Conservation (phyloP, 148 eudicot genomes). For the Selenicereus undatus region DNA sequence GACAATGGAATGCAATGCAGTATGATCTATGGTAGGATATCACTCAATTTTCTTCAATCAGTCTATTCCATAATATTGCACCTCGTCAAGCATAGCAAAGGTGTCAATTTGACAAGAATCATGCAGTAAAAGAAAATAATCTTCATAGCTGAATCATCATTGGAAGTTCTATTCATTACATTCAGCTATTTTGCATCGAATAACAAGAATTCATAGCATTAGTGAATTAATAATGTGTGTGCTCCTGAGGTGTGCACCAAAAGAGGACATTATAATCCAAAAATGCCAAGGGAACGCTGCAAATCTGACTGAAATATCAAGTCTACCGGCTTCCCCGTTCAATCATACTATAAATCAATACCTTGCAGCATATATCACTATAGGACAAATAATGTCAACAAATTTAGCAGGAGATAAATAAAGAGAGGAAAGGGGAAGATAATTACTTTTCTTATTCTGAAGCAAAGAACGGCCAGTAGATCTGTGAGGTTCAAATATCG, state of each 20-base stretch:
- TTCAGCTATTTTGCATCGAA: no score
- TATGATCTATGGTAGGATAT: no score
- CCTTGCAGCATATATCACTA: neutral
- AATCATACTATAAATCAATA: no score
- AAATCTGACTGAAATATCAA: neutral
- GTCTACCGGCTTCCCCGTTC: no score
- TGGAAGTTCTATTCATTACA: no score
- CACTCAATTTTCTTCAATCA: neutral
- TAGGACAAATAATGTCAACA: neutral
- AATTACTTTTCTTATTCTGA: slow-evolving; percentile 41
- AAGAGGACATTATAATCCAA: neutral
- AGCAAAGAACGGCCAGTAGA: slow-evolving; percentile 57
- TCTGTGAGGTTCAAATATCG: slow-evolving; percentile 36
- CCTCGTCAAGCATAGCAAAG: neutral
- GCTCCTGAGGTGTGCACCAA: neutral
- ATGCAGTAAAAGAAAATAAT: no score
- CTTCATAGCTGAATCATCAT: no score
- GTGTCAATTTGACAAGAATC: neutral
- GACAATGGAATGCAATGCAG: neutral
- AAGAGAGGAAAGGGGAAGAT: neutral
- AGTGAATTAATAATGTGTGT: neutral
- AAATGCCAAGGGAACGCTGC: neutral
- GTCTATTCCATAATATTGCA: neutral
- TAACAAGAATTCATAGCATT: no score
- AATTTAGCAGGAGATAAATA: slow-evolving; percentile 1